phyloP scores from a whole-genome alignment of 2,329 filamentous ascomycete species.

The Dactylellina parvicollis region DNA sequence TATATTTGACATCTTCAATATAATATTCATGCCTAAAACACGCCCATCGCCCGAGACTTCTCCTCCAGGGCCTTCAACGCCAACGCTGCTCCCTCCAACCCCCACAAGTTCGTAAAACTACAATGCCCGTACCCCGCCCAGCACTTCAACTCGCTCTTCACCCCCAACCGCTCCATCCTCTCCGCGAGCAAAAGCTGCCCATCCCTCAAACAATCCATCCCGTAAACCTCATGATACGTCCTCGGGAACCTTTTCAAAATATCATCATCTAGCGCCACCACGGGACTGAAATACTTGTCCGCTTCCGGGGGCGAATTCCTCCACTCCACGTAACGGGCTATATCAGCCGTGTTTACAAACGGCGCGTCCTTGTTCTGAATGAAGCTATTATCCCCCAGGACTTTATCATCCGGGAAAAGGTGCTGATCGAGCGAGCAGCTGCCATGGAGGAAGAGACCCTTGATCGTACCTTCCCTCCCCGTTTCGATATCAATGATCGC shows the following conservation, averaged over 20 bases:
- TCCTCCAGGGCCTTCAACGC: conserved; percentile 21
- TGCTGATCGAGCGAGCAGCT: conserved; percentile 4
- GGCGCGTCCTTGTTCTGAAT: conserved; percentile 49
- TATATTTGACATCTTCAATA: too few relatives aligned
- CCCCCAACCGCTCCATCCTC: conserved; percentile 35
- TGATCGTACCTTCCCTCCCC: conserved; percentile 13
- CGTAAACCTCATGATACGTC: conserved; percentile 35
- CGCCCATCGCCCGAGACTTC: conserved; percentile 6
- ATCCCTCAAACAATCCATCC: conserved; percentile 48
- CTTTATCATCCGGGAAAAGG: conserved; percentile 36
- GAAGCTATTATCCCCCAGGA: conserved; percentile 9
- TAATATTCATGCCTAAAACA: too few relatives aligned
- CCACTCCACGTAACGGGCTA: conserved; percentile 12
- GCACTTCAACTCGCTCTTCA: conserved; percentile 10
- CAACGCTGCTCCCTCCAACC: conserved; percentile 2
- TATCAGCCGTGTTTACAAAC: conserved; percentile 14
- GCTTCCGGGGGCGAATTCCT: conserved; percentile 38
- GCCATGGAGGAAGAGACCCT: conserved; percentile 30
- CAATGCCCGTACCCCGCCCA: conserved; percentile 35
- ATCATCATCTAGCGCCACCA: conserved; percentile 37
- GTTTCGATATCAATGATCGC: conserved; percentile 35
- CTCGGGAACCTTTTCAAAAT: conserved; percentile 22
- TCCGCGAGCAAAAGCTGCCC: conserved; percentile 40
- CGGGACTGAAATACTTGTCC: conserved; percentile 45
- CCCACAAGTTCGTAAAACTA: conserved; percentile 18